Percentiles rank a stretch among this genome's conserved stretches.
phyloP scores from a whole-genome alignment of 1,139 yeast species.

The Kodamaea suecica region DNA sequence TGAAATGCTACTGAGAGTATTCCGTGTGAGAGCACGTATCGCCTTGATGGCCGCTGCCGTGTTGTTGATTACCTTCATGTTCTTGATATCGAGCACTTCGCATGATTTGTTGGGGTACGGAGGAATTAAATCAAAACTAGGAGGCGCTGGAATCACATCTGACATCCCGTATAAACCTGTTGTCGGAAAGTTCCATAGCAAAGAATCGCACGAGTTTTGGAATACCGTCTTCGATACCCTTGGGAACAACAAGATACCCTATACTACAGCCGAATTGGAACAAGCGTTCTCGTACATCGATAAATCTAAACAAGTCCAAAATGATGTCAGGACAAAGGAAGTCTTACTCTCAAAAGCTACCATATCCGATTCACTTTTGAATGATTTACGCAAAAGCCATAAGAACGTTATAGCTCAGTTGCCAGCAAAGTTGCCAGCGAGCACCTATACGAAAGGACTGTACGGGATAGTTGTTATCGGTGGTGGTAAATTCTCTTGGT shows the following conservation, averaged over 20 bases:
- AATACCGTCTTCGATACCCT: slow-evolving; percentile 15
- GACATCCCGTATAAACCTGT: slow-evolving; percentile 8
- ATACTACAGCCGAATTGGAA: slow-evolving; percentile 14
- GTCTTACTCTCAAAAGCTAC: slow-evolving; percentile 30
- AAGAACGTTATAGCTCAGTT: slow-evolving; percentile 20
- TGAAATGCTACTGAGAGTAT: slow-evolving; percentile 7
- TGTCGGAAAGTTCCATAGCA: slow-evolving; percentile 10
- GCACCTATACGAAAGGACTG: slow-evolving; percentile 25
- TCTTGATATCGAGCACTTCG: not conserved
- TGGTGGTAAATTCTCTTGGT: slow-evolving; percentile 40
- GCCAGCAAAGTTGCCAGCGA: slow-evolving; percentile 24
- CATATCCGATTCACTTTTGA: slow-evolving; percentile 22
- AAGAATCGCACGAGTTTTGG: slow-evolving; percentile 19
- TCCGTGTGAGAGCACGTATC: slow-evolving; percentile 11
- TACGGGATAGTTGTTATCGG: slow-evolving; percentile 40
- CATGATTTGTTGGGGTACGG: no score
- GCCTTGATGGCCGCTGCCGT: slow-evolving; percentile 5
- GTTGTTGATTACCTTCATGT: slow-evolving; percentile 2
- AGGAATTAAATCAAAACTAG: not conserved
- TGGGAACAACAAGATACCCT: slow-evolving; percentile 12
- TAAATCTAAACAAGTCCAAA: slow-evolving; percentile 22
- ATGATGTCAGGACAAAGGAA: slow-evolving; percentile 25
- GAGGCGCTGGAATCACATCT: not conserved
- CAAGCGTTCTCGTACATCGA: slow-evolving; percentile 25
- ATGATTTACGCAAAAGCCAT: slow-evolving; percentile 28